These are phyloP conservation scores for Fusarium sp. DNA, from an alignment of 2,329 filamentous ascomycete species.

Conservation along the genomic window DNA sequence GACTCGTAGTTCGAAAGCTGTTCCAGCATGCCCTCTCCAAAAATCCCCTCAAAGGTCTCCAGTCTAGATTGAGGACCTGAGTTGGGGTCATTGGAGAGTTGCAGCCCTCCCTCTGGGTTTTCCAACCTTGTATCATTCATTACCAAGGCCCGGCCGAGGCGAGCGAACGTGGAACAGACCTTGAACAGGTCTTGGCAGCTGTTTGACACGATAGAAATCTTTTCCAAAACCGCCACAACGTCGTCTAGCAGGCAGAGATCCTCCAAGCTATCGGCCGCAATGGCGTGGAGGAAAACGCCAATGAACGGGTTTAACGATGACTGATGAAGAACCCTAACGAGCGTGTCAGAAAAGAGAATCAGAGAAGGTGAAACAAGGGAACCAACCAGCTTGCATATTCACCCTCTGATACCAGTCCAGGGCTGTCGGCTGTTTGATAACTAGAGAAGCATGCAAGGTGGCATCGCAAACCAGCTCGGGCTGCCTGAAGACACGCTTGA, in stretches of 20 bases:
- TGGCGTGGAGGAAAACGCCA: neutral
- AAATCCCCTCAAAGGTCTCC: neutral
- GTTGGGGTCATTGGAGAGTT: neutral
- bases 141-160: neutral
- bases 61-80: neutral
- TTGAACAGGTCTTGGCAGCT: neutral
- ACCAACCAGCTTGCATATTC: constrained; percentile 7
- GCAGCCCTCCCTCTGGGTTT: neutral
- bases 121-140: neutral
- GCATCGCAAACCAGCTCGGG: neutral
- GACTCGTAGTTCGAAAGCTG: constrained; percentile 2
- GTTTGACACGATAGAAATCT: neutral
- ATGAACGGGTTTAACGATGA: constrained; percentile 6
- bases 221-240: neutral
- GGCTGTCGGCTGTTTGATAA: neutral
- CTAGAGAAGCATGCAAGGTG: constrained; percentile 6
- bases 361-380: neutral
- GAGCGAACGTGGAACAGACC: constrained; percentile 4
- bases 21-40: neutral
- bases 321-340: neutral
- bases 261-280: neutral
- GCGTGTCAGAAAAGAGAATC: neutral
- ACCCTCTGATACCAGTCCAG: neutral
- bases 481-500: neutral
- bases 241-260: neutral